Percentiles rank a stretch among this genome's conserved stretches.
phyloP scores from a whole-genome alignment of 192 early-diverging fungal genomes.

The Physocladia obscura region DNA sequence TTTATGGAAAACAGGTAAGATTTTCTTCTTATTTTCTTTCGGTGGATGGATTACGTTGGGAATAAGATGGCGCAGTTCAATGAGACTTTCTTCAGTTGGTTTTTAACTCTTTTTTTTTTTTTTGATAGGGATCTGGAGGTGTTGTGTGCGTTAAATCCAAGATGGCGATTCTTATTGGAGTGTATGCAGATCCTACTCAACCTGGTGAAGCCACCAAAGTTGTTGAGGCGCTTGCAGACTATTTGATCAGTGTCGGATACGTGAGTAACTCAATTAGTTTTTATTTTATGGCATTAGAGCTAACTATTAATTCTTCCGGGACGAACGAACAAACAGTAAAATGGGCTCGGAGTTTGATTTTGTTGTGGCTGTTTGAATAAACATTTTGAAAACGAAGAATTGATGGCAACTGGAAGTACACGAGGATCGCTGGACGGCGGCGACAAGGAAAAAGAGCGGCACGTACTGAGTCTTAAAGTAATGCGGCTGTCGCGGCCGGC shows the following conservation, averaged over 20 bases:
- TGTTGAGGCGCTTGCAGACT: conserved; percentile 74
- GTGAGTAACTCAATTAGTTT: conserved; percentile 33
- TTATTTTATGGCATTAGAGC: too few species aligned
- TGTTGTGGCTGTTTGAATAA: too few species aligned
- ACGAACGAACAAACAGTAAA: too few species aligned
- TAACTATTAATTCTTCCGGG: too few species aligned
- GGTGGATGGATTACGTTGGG: background rate
- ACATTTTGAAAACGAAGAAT: too few species aligned
- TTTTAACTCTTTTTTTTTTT: background rate
- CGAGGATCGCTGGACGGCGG: background rate
- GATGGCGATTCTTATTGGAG: conserved; percentile 74
- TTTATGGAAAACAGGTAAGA: conserved; percentile 79
- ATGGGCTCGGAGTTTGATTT: too few species aligned
- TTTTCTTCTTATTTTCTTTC: too few species aligned
- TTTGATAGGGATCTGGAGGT: conserved; percentile 66
- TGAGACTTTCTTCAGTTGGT: background rate
- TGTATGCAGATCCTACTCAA: conserved; percentile 64
- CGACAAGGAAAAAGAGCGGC: conserved; percentile 37
- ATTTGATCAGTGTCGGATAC: conserved; percentile 72
- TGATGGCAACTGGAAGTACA: background rate
- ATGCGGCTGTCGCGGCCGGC: conserved; percentile 84
- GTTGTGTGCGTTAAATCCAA: conserved; percentile 73
- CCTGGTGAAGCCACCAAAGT: conserved; percentile 71
- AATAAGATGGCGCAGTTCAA: background rate
- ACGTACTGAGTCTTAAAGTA: conserved; percentile 84